Evolutionary conservation across 2,329 filamentous ascomycete species (phyloP).

Genomic region (Claviceps purpurea): DNA sequence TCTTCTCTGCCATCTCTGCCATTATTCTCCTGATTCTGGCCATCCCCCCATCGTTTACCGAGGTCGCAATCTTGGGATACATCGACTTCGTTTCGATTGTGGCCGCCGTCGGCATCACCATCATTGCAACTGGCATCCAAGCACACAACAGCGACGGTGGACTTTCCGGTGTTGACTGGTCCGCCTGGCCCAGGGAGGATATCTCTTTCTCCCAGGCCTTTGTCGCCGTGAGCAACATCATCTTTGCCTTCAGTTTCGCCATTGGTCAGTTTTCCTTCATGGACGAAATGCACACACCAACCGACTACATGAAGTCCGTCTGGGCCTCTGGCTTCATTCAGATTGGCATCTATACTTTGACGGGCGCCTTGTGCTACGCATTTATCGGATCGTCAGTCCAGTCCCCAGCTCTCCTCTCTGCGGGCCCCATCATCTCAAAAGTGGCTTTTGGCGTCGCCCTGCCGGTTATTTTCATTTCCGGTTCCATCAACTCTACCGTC

Average conservation of each 20-base stretch:
- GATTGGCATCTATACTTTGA: conserved; percentile 52
- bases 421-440: conserved; percentile 44
- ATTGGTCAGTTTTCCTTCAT: conserved; percentile 40
- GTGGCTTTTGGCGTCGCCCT: conserved; percentile 57
- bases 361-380: conserved; percentile 54
- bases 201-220: conserved; percentile 41
- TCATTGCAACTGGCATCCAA: conserved; percentile 48
- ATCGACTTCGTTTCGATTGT: conserved; percentile 49
- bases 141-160: conserved; percentile 19
- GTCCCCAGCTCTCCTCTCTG: conserved; percentile 55
- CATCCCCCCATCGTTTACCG: conserved; percentile 34
- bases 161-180: conserved; percentile 26
- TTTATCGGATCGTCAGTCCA: conserved; percentile 50
- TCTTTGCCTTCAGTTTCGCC: conserved; percentile 52
- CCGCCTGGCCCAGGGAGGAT: conserved; percentile 30
- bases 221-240: conserved; percentile 53
- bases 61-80: conserved; percentile 36
- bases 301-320: conserved; percentile 40
- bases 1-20: conserved; percentile 31
- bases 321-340: conserved; percentile 48
- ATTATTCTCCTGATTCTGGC: conserved; percentile 32
- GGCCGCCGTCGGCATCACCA: conserved; percentile 49
- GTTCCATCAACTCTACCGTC: conserved; percentile 49
- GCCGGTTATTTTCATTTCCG: conserved; percentile 62
- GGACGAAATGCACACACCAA: conserved; percentile 38